A percentile compares a stretch with the other conserved stretches of the same genome.
These are phyloP conservation scores for Acidiella bohemica DNA, from an alignment of 495 filamentous ascomycete species.

Conservation along the genomic window DNA sequence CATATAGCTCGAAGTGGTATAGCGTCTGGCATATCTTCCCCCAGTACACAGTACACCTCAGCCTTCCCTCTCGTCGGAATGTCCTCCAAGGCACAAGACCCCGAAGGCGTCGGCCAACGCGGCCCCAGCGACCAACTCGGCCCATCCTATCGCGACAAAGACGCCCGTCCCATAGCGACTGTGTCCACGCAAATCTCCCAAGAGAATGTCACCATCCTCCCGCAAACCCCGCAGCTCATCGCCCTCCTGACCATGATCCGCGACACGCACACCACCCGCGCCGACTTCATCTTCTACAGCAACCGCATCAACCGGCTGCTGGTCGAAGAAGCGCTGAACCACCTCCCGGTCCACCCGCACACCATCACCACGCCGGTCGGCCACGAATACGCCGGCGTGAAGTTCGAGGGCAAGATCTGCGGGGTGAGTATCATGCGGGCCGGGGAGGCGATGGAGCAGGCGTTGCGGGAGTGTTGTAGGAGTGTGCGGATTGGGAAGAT, in stretches of 20 bases:
- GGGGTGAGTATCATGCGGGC: conserved; percentile 97
- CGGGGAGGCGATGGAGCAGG: conserved; percentile 97
- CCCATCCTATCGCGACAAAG: conserved; percentile 60
- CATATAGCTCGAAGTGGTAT: too few relatives aligned
- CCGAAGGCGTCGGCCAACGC: conserved; percentile 8
- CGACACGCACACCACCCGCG: conserved; percentile 72
- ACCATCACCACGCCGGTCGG: conserved; percentile 84
- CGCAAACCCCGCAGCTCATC: conserved; percentile 93
- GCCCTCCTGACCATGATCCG: conserved; percentile 94
- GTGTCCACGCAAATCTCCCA: conserved; percentile 73
- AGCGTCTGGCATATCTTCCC: too few relatives aligned
- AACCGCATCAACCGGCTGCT: conserved; percentile 97
- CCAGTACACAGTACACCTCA: too few relatives aligned
- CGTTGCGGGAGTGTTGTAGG: conserved; percentile 86
- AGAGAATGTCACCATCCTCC: conserved; percentile 77
- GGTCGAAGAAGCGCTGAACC: conserved; percentile 94
- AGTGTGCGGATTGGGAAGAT: conserved; percentile 97
- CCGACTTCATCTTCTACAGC: conserved; percentile 98
- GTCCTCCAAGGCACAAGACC: too few relatives aligned
- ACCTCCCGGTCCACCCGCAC: conserved; percentile 80
- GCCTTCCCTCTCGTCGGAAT: too few relatives aligned
- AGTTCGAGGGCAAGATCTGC: conserved; percentile 96
- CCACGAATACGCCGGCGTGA: conserved; percentile 73
- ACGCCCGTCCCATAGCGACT: conserved; percentile 74
- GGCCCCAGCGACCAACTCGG: conserved; percentile 63